These are phyloP conservation scores for Microsporum ferrugineum DNA, from an alignment of 2,329 filamentous ascomycete species.

Conservation along the genomic window DNA sequence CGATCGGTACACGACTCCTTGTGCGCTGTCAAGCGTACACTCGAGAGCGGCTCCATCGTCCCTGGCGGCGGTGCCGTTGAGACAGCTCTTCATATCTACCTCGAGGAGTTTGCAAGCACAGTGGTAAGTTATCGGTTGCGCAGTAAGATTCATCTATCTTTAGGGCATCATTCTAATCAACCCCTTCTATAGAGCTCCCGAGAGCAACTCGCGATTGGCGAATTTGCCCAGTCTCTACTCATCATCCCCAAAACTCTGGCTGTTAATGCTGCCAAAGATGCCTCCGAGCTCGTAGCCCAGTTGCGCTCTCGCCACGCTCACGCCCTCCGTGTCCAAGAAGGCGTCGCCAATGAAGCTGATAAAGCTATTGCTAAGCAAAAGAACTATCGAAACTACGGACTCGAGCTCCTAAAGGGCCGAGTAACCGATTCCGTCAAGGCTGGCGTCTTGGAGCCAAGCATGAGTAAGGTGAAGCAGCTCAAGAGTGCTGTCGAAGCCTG, in stretches of 20 bases:
- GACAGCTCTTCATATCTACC: slow-evolving; percentile 97
- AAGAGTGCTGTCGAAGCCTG: slow-evolving; percentile 98
- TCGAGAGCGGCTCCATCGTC: slow-evolving; percentile 93
- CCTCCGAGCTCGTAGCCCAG: slow-evolving; percentile 88
- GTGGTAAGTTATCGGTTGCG: slow-evolving; percentile 47
- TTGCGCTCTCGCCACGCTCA: slow-evolving; percentile 87
- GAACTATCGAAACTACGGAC: slow-evolving; percentile 96
- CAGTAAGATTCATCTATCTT: not conserved
- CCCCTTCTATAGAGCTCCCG: slow-evolving; percentile 54
- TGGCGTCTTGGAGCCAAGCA: slow-evolving; percentile 88
- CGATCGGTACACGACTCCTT: slow-evolving; percentile 94
- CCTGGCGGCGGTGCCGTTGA: slow-evolving; percentile 94
- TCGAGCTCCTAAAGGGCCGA: slow-evolving; percentile 80
- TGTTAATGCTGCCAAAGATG: slow-evolving; percentile 93
- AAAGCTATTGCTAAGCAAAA: slow-evolving; percentile 87
- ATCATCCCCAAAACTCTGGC: slow-evolving; percentile 93
- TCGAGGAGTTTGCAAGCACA: slow-evolving; percentile 96
- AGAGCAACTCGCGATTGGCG: slow-evolving; percentile 94
- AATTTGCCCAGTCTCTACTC: slow-evolving; percentile 90
- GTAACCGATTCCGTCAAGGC: slow-evolving; percentile 90
- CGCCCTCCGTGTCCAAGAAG: slow-evolving; percentile 80
- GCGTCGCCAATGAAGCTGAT: slow-evolving; percentile 65
- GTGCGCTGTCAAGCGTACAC: slow-evolving; percentile 89
- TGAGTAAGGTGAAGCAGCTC: slow-evolving; percentile 96
- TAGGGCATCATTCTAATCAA: not conserved